Conservation (phyloP, 2,329 filamentous ascomycete species). For the Diaporthe longicolla region DNA sequence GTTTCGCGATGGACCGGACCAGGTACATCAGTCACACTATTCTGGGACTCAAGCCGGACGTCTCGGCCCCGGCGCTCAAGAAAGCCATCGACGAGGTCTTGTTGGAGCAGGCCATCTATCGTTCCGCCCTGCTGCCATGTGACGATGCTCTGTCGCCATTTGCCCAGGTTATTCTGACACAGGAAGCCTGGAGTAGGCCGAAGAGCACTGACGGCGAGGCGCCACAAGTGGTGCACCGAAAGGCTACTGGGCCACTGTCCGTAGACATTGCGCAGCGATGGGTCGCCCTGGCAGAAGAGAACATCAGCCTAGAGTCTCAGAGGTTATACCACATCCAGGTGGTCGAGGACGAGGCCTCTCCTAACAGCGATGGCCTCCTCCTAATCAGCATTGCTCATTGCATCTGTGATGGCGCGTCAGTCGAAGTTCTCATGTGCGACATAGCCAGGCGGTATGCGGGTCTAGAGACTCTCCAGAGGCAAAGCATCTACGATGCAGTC, state of each 20-base stretch:
- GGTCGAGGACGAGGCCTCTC: slow-evolving; percentile 43
- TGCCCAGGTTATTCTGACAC: slow-evolving; percentile 51
- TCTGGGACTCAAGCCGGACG: slow-evolving; percentile 46
- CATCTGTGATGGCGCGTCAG: slow-evolving; percentile 54
- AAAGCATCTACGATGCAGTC: slow-evolving; percentile 41
- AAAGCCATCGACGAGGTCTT: slow-evolving; percentile 48
- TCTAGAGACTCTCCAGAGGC: slow-evolving; percentile 38
- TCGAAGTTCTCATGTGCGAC: slow-evolving; percentile 52
- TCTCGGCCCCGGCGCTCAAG: slow-evolving; percentile 47
- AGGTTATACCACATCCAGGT: slow-evolving; percentile 45
- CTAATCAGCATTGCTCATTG: slow-evolving; percentile 55
- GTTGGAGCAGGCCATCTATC: slow-evolving; percentile 50
- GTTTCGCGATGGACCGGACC: slow-evolving; percentile 48
- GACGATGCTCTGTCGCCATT: slow-evolving; percentile 54
- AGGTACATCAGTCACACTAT: slow-evolving; percentile 53
- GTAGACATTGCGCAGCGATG: slow-evolving; percentile 39
- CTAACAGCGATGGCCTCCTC: slow-evolving; percentile 39
- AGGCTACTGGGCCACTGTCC: slow-evolving; percentile 1
- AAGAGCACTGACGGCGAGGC: slow-evolving; percentile 41
- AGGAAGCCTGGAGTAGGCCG: slow-evolving; percentile 37
- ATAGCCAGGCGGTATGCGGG: slow-evolving; percentile 47
- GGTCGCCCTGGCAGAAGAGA: slow-evolving; percentile 43
- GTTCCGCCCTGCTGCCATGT: slow-evolving; percentile 51
- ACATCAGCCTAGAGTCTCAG: slow-evolving; percentile 44
- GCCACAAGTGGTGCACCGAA: slow-evolving; percentile 28